Conservation (phyloP, 2,329 filamentous ascomycete genomes). For the Thielaviopsis punctulata region DNA sequence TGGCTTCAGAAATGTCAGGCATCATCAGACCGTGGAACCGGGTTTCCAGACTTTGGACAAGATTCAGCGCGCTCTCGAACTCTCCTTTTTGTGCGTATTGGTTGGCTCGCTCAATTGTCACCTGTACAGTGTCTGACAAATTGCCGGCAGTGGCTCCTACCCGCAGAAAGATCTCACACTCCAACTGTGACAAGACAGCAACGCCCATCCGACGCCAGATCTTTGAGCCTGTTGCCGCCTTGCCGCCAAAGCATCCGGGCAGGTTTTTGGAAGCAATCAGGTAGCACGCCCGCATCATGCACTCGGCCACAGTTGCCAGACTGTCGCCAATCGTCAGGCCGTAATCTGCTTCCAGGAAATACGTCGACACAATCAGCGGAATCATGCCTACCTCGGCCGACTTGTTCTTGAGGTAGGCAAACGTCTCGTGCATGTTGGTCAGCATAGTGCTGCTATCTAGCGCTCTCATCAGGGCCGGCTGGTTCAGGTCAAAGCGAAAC, state of each 20-base stretch:
- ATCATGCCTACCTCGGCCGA: conserved; percentile 78
- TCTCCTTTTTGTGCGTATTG: conserved; percentile 10
- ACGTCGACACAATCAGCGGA: conserved; percentile 63
- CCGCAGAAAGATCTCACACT: conserved; percentile 50
- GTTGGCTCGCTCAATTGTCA: conserved; percentile 45
- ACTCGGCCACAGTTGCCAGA: conserved; percentile 31
- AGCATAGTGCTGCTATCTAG: conserved; percentile 57
- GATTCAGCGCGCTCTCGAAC: not conserved
- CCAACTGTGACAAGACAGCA: conserved; percentile 31
- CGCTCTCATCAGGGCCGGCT: conserved; percentile 55
- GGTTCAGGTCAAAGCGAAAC: conserved; percentile 80
- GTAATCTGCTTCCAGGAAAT: conserved; percentile 74
- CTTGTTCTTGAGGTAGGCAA: conserved; percentile 70
- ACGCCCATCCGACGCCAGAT: conserved; percentile 54
- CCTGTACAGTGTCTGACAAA: conserved; percentile 55
- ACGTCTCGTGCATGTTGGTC: conserved; percentile 61
- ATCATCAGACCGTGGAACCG: not conserved
- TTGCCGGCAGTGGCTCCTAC: conserved; percentile 37
- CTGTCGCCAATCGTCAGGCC: conserved; percentile 55
- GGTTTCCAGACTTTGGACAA: not conserved
- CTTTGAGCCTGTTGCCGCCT: conserved; percentile 7
- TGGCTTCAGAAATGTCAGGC: not conserved
- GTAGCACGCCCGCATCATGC: conserved; percentile 12
- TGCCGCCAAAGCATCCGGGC: not conserved
- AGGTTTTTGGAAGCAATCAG: conserved; percentile 2